Base-by-base conservation (phyloP, 164 flowering plant species). In the Magnolia kwangsiensis region DNA sequence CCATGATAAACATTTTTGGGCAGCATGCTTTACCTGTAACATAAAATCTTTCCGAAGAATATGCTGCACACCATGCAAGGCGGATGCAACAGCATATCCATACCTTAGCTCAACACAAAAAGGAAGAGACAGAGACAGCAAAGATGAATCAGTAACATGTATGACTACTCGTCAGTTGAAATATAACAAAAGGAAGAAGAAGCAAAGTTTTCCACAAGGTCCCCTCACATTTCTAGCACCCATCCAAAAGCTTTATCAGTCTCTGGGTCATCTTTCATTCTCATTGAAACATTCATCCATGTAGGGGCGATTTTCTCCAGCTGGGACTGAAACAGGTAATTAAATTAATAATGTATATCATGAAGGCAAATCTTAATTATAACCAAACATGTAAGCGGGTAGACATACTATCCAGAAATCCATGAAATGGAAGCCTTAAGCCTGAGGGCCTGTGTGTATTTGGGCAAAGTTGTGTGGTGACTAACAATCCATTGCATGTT, bases 211-310 rank as follows among this genome's bases (percentile, higher is more conserved):
- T 51, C 16, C 9, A 69, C 24, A 77, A 51, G 51, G 50, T 23
- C 23, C 45, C 71, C 95, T 89, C 79, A 96, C 98, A 96, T 96
- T 89, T 96, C 99, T 66, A 94, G 88, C 67, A 93, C 98, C 99
- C 99, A 96, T 75, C 98, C 99, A 81, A 96, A 96, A 61, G 88
- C 81, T 75, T 90, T 86, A 82, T 94, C 99, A 49, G 98, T 85
- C 85, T 94, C 97, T 3, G 89, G 86, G 68, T 96, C 98, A 71
- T 89, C 84, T 79, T 96, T 96, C 99, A 96, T 94, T 67, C 75
- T 81, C 80, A 96, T 76, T 19, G 99, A 96, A 71, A 94, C 81
- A 87, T 96, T 93, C 95, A 94, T 88, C 98, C 99, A 96, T 20
- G 98, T 93, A 20, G 98, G 97, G 4, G 99, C 95, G 78, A 96